These are phyloP conservation scores for Clitopilus passeckerianus DNA, from an alignment of 768 basidiomycete genomes.

Conservation along the genomic window DNA sequence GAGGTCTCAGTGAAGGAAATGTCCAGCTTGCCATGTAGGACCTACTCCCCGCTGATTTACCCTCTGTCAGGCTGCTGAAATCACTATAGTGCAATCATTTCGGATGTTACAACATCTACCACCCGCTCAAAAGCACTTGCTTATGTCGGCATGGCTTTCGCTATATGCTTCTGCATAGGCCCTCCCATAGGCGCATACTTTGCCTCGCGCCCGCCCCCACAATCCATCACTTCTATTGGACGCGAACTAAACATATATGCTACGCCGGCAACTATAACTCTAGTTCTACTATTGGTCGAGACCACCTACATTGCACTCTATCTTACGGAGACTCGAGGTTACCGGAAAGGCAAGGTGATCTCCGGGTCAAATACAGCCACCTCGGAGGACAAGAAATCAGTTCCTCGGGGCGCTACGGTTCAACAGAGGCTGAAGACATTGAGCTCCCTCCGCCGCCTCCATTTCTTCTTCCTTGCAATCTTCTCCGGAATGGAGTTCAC, in stretches of 20 bases:
- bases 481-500: constrained; percentile 98
- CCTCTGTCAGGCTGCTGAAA: neutral
- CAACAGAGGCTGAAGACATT: constrained; percentile 56
- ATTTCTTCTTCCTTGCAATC: constrained; percentile 82
- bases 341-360: constrained; percentile 3
- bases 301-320: constrained; percentile 70
- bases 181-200: constrained; percentile 97
- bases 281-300: constrained; percentile 73
- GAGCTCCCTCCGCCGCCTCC: constrained; percentile 56
- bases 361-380: constrained; percentile 9
- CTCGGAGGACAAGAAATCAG: constrained; percentile 20
- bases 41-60: neutral
- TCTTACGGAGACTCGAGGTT: constrained; percentile 84
- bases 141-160: constrained; percentile 93
- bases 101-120: constrained; percentile 79
- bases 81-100: constrained; percentile 75
- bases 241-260: constrained; percentile 85
- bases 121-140: constrained; percentile 85
- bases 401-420: constrained; percentile 22
- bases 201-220: constrained; percentile 76
- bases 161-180: constrained; percentile 89
- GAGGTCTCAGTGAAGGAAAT: constrained; percentile 94
- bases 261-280: constrained; percentile 78
- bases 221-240: constrained; percentile 49
- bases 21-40: constrained; percentile 92